phyloP scores from a whole-genome alignment of 306 rosid genomes.

The Cucurbita ficifolia region DNA sequence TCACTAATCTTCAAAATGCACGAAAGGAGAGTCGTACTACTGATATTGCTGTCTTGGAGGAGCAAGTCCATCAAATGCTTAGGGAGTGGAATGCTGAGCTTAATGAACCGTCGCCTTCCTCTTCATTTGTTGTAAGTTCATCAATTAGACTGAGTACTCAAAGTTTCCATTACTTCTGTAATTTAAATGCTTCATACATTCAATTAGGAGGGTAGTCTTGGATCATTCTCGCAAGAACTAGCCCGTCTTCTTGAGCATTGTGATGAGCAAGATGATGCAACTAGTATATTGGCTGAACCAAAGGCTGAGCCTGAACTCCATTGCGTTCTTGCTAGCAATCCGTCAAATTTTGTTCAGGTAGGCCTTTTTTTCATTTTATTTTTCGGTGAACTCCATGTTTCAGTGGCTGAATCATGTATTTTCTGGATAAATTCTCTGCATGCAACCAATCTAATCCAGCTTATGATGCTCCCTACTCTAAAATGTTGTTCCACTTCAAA shows the following conservation, averaged over 20 bases:
- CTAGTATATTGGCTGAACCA: slow-evolving; percentile 63
- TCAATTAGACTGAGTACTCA: no score
- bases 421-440: neutral
- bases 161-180: neutral
- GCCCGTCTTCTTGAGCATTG: slow-evolving; percentile 68
- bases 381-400: neutral
- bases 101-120: slow-evolving; percentile 85
- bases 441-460: neutral
- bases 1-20: slow-evolving; percentile 72
- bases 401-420: neutral
- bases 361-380: neutral
- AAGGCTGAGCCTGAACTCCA: slow-evolving; percentile 75
- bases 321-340: slow-evolving; percentile 34
- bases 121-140: slow-evolving; percentile 31
- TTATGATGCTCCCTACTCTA: neutral
- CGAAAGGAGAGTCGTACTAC: slow-evolving; percentile 86
- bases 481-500: no score
- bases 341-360: slow-evolving; percentile 43
- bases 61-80: slow-evolving; percentile 95
- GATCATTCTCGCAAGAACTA: slow-evolving; percentile 82
- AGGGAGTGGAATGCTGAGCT: slow-evolving; percentile 98
- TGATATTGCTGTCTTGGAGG: slow-evolving; percentile 72
- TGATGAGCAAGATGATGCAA: slow-evolving; percentile 97
- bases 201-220: slow-evolving; percentile 75
- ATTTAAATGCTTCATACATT: slow-evolving; percentile 4